Percentiles rank a stretch among this genome's conserved stretches.
Evolutionary conservation across 345 rosid genomes (phyloP).

Genomic region (Pistacia vera): DNA sequence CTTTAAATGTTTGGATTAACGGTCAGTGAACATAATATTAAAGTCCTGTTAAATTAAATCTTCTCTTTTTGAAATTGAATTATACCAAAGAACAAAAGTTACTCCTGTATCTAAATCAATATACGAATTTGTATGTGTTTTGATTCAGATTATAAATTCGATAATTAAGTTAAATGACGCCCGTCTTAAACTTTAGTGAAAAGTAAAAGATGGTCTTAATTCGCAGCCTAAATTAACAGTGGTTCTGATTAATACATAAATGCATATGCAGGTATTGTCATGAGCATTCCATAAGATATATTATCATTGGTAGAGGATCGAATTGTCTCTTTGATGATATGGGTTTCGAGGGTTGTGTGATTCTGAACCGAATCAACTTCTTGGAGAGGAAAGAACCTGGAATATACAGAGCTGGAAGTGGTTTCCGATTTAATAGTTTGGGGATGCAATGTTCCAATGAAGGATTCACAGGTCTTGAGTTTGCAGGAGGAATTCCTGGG

Average conservation of each 20-base stretch:
- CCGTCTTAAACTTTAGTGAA: not conserved
- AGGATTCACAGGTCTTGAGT: slow-evolving; percentile 36
- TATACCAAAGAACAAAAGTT: too few relatives aligned
- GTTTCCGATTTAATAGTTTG: slow-evolving; percentile 32
- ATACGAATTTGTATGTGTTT: not conserved
- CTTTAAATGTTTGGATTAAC: too few relatives aligned
- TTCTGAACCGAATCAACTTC: slow-evolving; percentile 38
- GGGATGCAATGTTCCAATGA: slow-evolving; percentile 26
- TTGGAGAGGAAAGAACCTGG: slow-evolving; percentile 32
- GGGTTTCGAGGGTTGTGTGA: slow-evolving; percentile 42
- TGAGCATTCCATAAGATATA: slow-evolving; percentile 19
- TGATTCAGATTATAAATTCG: not conserved
- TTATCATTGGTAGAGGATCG: slow-evolving; percentile 39
- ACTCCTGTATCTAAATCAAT: not conserved
- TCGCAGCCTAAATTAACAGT: too few relatives aligned
- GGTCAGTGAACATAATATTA: too few relatives aligned
- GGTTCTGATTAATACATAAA: too few relatives aligned
- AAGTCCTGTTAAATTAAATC: too few relatives aligned
- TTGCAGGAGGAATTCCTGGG: slow-evolving; percentile 34
- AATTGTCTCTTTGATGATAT: slow-evolving; percentile 43
- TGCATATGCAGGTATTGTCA: slow-evolving; percentile 32
- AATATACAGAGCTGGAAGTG: slow-evolving; percentile 36
- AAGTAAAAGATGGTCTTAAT: not conserved
- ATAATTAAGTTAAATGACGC: too few relatives aligned
- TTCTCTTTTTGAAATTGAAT: too few relatives aligned